phyloP scores from a whole-genome alignment of 1,284 basidiomycete genomes.

The Moesziomyces aphidis region DNA sequence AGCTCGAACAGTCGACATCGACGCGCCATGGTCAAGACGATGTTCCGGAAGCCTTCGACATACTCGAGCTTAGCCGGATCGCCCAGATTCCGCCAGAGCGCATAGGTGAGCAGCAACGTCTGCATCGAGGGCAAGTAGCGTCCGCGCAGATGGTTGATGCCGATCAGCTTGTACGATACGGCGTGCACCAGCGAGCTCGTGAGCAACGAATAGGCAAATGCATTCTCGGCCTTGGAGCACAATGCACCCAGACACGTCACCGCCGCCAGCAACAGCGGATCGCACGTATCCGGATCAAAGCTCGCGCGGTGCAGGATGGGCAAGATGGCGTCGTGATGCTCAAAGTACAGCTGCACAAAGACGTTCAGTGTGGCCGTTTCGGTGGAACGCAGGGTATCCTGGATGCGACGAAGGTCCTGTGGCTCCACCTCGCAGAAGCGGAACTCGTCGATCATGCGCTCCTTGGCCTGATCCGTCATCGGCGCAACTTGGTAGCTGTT shows the following conservation, averaged over 20 bases:
- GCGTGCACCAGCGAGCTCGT: conserved; percentile 7
- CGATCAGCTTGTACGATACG: conserved; percentile 5
- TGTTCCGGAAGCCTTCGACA: conserved; percentile 9
- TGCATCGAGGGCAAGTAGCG: conserved; percentile 8
- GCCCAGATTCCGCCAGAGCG: conserved; percentile 5
- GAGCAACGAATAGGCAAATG: conserved; percentile 2
- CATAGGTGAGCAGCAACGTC: conserved; percentile 6
- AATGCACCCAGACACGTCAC: conserved; percentile 2
- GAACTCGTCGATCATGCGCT: conserved; percentile 9
- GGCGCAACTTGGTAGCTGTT: conserved; percentile 5
- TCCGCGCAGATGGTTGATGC: conserved; percentile 7
- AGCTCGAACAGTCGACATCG: conserved; percentile 8
- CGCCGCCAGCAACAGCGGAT: conserved; percentile 12
- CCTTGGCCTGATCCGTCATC: conserved; percentile 4
- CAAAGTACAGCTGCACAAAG: conserved; percentile 22
- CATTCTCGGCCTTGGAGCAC: conserved; percentile 6
- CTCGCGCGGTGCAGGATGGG: conserved; percentile 21
- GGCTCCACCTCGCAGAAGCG: conserved; percentile 7
- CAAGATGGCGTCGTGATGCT: conserved; percentile 9
- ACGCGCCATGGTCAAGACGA: conserved; percentile 6
- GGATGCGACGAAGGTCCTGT: conserved; percentile 8
- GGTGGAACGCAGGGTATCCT: conserved; percentile 6
- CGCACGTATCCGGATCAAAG: conserved; percentile 14
- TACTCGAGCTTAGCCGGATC: conserved; percentile 12
- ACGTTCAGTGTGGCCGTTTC: conserved; percentile 3